phyloP scores from a whole-genome alignment of 2,329 filamentous ascomycete species.

The Didymosphaeria variabile region DNA sequence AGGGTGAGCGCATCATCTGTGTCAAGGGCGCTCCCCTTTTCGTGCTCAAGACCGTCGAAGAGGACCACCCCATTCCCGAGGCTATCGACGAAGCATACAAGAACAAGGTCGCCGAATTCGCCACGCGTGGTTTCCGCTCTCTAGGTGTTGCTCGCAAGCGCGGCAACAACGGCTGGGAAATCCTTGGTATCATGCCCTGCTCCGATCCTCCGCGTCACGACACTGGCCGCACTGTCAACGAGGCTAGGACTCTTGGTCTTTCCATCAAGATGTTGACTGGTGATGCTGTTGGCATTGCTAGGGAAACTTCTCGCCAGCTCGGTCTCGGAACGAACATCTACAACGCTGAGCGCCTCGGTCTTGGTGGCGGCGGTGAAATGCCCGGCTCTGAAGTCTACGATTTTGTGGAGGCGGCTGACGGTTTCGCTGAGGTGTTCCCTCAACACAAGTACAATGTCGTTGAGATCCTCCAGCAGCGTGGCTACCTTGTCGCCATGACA shows the following conservation, averaged over 20 bases:
- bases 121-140: slow-evolving; percentile 91
- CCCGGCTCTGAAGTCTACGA: slow-evolving; percentile 93
- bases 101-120: slow-evolving; percentile 91
- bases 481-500: slow-evolving; percentile 94
- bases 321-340: slow-evolving; percentile 93
- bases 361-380: slow-evolving; percentile 91
- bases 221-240: slow-evolving; percentile 87
- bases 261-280: slow-evolving; percentile 97
- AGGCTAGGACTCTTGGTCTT: slow-evolving; percentile 86
- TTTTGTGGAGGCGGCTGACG: slow-evolving; percentile 94
- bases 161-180: slow-evolving; percentile 83
- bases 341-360: slow-evolving; percentile 90
- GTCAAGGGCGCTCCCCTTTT: slow-evolving; percentile 92
- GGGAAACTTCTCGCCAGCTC: slow-evolving; percentile 89
- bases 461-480: slow-evolving; percentile 91
- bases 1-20: slow-evolving; percentile 85
- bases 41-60: slow-evolving; percentile 86
- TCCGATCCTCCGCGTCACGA: slow-evolving; percentile 91
- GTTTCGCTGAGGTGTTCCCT: slow-evolving; percentile 93
- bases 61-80: slow-evolving; percentile 81
- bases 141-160: slow-evolving; percentile 93
- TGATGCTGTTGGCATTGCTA: slow-evolving; percentile 91
- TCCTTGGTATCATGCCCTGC: slow-evolving; percentile 94
- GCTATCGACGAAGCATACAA: slow-evolving; percentile 85
- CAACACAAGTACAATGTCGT: slow-evolving; percentile 97